Conservation (phyloP, 768 basidiomycete genomes). For the Guyanaporus albipodus region DNA sequence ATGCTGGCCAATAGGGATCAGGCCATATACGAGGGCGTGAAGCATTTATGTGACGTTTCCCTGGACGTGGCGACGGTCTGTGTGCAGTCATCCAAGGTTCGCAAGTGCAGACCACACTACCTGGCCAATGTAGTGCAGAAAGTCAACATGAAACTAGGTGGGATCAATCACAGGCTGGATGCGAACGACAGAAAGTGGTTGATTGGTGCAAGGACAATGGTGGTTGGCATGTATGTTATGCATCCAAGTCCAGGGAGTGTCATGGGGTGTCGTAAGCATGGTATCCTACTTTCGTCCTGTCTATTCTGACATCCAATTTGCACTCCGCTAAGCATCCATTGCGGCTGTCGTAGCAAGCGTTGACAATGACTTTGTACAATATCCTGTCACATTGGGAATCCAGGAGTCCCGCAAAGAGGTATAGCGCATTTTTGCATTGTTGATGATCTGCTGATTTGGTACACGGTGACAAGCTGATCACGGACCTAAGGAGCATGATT, state of each 20-base stretch:
- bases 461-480: neutral
- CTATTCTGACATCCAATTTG: neutral
- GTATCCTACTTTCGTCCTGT: too few relatives aligned
- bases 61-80: neutral
- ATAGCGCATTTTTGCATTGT: neutral
- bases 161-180: neutral
- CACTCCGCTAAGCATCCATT: neutral
- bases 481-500: neutral
- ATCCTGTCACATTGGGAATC: neutral
- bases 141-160: neutral
- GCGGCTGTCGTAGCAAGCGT: neutral
- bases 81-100: neutral
- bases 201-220: neutral
- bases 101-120: neutral
- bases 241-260: neutral
- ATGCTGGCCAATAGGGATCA: neutral
- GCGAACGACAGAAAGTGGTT: neutral
- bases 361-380: conserved; percentile 1
- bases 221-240: neutral
- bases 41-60: neutral
- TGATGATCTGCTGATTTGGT: neutral
- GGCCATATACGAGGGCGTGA: neutral
- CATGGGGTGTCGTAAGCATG: neutral
- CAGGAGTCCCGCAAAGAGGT: neutral
- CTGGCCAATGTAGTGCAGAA: neutral